phyloP scores from a whole-genome alignment of 345 rosid genomes.

The Viola odorata region DNA sequence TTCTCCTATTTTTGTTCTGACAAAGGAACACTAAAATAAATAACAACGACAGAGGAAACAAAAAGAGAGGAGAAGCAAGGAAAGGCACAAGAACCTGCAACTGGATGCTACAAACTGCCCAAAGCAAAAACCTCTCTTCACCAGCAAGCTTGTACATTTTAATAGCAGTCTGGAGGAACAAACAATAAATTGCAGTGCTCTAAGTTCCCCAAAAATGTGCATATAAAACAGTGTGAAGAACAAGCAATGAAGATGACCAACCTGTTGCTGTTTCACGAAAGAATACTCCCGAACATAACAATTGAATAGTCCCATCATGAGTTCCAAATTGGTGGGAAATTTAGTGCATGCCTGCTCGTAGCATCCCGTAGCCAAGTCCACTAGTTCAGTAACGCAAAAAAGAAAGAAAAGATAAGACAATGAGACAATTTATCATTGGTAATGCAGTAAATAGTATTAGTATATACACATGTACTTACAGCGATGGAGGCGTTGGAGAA shows the following conservation, averaged over 20 bases:
- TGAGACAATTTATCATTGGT: background rate
- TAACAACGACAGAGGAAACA: background rate
- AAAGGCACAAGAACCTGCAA: conserved; percentile 56
- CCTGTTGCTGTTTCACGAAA: conserved; percentile 97
- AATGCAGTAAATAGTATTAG: background rate
- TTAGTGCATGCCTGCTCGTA: conserved; percentile 82
- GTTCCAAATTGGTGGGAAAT: conserved; percentile 71
- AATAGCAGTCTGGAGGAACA: conserved; percentile 75
- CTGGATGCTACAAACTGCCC: conserved; percentile 99
- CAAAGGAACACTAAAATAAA: background rate
- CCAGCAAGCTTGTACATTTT: conserved; percentile 93
- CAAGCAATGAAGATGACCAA: conserved; percentile 25
- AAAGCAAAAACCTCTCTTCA: conserved; percentile 90
- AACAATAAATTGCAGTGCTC: conserved; percentile 13
- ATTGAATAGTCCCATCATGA: conserved; percentile 96
- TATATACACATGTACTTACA: conserved; percentile 52
- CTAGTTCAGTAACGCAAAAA: conserved; percentile 29
- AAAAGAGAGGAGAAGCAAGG: background rate
- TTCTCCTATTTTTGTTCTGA: background rate
- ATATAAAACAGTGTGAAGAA: background rate
- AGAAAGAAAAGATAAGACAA: background rate
- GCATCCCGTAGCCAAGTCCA: conserved; percentile 92
- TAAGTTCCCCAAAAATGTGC: background rate
- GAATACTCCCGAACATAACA: conserved; percentile 93
- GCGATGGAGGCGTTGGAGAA: conserved; percentile 89